Evolutionary conservation across 805 yeast species (phyloP), one percentile per base, ranked within the genome.

Genomic region (Kuraishia floccosa): DNA sequence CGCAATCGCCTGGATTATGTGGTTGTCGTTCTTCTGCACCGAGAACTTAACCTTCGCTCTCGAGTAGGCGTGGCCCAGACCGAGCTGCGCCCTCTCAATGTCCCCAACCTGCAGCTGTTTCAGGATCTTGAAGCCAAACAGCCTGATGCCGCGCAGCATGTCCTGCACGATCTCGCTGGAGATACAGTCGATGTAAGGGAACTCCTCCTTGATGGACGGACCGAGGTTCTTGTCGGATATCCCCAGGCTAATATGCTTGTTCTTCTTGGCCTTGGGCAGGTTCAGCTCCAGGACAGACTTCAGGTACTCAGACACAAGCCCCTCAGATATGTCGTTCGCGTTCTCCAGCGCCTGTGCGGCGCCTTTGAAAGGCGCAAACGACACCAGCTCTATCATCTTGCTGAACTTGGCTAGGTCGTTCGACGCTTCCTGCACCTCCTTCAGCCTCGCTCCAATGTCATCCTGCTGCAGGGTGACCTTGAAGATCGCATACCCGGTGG

Each of bases 331-430:
- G 54, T 91, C 97, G 54, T 91, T 91, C 45, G 97, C 96, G 54
- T 91, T 91, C 61, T 89, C 97, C 50, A 91, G 73, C 38, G 98
- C 98, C 61, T 91, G 97, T 32, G 98, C 97, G 38, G 98, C 98
- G 50, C 96, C 96, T 62, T 91, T 87, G 72, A 91, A 91, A 30
- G 98, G 98, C 37, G 96, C 94, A 62, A 91, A 91, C 11, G 95
- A 82, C 17, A 84, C 93, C 35, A 91, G 72, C 60, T 87, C 94
- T 45, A 91, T 77, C 67, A 89, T 67, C 64, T 91, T 91, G 48
- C 95, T 82, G 55, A 91, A 87, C 53, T 76, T 70, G 39, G 77
- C 78, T 42, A 91, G 72, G 50, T 91, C 97, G 44, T 69, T 76
- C 38, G 85, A 70, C 37, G 94, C 87, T 44, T 76, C 76, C 65